A percentile compares a stretch with the other conserved stretches of the same genome.
phyloP scores from a whole-genome alignment of 352 stramenopile species.

The Phytophthora kernoviae region DNA sequence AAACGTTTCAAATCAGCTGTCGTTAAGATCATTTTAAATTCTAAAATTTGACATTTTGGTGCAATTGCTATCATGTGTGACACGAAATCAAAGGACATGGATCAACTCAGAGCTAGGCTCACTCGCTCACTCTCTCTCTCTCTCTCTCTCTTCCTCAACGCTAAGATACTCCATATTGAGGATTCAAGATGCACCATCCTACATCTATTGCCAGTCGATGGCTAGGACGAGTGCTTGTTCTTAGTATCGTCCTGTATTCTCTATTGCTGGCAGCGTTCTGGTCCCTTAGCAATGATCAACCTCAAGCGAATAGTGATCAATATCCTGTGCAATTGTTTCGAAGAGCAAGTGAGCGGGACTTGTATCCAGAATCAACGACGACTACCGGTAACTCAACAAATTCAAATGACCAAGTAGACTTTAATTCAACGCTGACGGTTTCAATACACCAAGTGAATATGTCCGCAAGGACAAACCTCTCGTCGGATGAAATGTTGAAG shows the following conservation, averaged over 20 bases:
- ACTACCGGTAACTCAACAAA: slow-evolving; percentile 5
- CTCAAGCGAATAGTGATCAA: neutral
- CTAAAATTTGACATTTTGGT: neutral
- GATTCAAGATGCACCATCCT: slow-evolving; percentile 19
- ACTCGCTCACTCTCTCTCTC: no score
- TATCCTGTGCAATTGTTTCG: slow-evolving; percentile 14
- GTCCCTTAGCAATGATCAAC: slow-evolving; percentile 2
- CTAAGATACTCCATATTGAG: no score
- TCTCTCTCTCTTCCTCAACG: no score
- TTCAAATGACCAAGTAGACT: neutral
- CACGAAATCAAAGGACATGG: no score
- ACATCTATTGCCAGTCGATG: slow-evolving; percentile 19
- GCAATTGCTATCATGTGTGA: slow-evolving; percentile 20
- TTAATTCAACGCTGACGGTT: neutral
- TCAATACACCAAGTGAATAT: neutral
- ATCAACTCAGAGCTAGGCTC: no score
- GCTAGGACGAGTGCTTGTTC: slow-evolving; percentile 11
- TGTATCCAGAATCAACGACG: neutral
- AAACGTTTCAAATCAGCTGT: no score
- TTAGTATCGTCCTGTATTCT: slow-evolving; percentile 20
- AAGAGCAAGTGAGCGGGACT: neutral
- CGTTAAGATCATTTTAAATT: no score
- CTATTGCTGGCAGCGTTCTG: slow-evolving; percentile 17
- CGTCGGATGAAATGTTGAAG: slow-evolving; percentile 13
- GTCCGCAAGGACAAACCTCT: slow-evolving; percentile 2